Conservation (phyloP, 2,329 filamentous ascomycete species). For the Botrytis elliptica region DNA sequence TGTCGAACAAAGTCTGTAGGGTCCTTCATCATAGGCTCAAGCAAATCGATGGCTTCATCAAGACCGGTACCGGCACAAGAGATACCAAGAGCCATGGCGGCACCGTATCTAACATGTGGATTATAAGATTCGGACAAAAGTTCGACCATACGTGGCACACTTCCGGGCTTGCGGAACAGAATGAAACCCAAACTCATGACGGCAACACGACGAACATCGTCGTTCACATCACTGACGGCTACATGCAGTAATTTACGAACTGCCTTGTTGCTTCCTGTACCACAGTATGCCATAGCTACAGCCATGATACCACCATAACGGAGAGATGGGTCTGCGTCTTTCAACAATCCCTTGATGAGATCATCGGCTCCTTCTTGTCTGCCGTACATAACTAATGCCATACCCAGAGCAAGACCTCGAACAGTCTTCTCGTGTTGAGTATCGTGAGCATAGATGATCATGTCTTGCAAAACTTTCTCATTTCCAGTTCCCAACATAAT, state of each 20-base stretch:
- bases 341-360: conserved; percentile 87
- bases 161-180: conserved; percentile 94
- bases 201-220: conserved; percentile 92
- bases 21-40: conserved; percentile 99
- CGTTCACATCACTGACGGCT: conserved; percentile 96
- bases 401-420: conserved; percentile 88
- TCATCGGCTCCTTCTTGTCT: conserved; percentile 93
- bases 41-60: conserved; percentile 91
- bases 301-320: conserved; percentile 98
- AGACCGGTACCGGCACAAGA: conserved; percentile 95
- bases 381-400: conserved; percentile 98
- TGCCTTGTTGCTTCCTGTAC: conserved; percentile 97
- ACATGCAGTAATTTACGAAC: conserved; percentile 93
- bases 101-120: conserved; percentile 95
- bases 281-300: conserved; percentile 96
- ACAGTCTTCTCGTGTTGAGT: conserved; percentile 99
- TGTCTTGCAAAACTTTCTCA: conserved; percentile 86
- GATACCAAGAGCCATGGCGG: conserved; percentile 97
- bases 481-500: conserved; percentile 99
- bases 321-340: conserved; percentile 88
- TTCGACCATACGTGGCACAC: conserved; percentile 98
- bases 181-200: conserved; percentile 99
- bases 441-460: conserved; percentile 97
- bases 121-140: conserved; percentile 98
- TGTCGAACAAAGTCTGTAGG: conserved; percentile 98